Evolutionary conservation across 2,329 filamentous ascomycete species (phyloP), one percentile per base, ranked within the genome.

Genomic region (Monosporascus cannonballus): DNA sequence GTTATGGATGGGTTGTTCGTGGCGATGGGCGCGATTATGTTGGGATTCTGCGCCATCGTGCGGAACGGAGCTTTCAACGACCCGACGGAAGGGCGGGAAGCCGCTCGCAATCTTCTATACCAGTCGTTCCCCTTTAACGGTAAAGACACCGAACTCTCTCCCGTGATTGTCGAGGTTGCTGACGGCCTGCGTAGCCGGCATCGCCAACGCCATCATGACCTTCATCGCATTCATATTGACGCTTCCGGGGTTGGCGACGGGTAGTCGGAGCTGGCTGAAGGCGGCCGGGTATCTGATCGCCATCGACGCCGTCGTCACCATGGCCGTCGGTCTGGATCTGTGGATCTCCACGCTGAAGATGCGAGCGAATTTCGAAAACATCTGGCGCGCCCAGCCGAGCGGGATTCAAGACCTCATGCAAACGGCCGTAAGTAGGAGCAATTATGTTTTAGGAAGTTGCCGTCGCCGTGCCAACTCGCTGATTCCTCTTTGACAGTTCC

Each of bases 301-400:
- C n/a, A 51, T 83, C 42, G 84, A 79, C 64, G 79, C 74, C 2
- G 53, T 87, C 49, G 86, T 87, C 69, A 87, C 81, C 20, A 70
- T 90, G 64, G 71, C 80, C 52, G 72, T 90, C 37, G 87, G 87
- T 45, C 71, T 89, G 47, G 76, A 78, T 56, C 75, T 90, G 56
- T 90, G 87, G 89, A 80, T 90, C 64, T 74, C 85, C 62, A 93
- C 89, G 2, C 73, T 94, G 60, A 79, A 76, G 61, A 85, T 85
- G 46, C 81, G 86, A 64, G 76, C 77, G 38, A 80, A 81, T 56
- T 81, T 92, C 54, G 73, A 70, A 53, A 65, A 71, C 1, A 75
- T 87, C 50, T 94, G 87, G 80, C 72, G 74, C 24, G 64, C 71
- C 5, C 83, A 89, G 68, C 64, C 78, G 3, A 63, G 77, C 0